These are phyloP conservation scores for Entrophospora sp. DNA, from an alignment of 192 early-diverging fungal species.

Conservation along the genomic window DNA sequence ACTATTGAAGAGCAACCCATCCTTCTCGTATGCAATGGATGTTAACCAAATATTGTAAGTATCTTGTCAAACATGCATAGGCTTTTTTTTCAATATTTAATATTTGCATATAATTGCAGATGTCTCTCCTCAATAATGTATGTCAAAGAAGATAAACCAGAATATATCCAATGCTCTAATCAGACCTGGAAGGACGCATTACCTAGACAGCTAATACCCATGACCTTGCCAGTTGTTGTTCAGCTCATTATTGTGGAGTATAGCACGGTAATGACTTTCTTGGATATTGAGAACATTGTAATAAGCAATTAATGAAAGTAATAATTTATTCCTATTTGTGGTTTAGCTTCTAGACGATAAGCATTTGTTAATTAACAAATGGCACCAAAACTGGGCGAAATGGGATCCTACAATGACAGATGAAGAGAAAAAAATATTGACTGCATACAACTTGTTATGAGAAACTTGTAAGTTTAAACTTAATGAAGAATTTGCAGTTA, in stretches of 20 bases:
- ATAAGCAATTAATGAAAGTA: constrained; percentile 13
- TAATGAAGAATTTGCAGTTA: background rate
- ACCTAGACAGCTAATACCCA: background rate
- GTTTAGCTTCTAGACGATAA: constrained; percentile 10
- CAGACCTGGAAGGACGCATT: background rate
- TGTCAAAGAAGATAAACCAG: constrained; percentile 3
- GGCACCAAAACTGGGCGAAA: constrained; percentile 5
- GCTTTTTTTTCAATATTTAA: constrained; percentile 9
- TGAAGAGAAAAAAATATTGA: constrained; percentile 15
- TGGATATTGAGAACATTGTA: constrained; percentile 3
- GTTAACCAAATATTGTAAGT: constrained; percentile 13
- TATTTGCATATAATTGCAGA: constrained; percentile 16
- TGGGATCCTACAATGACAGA: background rate
- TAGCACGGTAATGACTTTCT: constrained; percentile 7
- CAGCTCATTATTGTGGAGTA: background rate
- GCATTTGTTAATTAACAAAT: background rate
- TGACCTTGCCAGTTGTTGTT: constrained; percentile 10
- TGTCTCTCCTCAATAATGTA: constrained; percentile 14
- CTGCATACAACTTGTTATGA: constrained; percentile 7
- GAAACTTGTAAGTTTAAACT: constrained; percentile 17
- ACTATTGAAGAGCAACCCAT: constrained; percentile 1
- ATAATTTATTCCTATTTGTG: constrained; percentile 5
- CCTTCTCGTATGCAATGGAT: constrained; percentile 2
- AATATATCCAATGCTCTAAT: constrained; percentile 6
- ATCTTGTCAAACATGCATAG: background rate